Conservation (phyloP, 148 eudicot genomes). For the Talinum fruticosum region DNA sequence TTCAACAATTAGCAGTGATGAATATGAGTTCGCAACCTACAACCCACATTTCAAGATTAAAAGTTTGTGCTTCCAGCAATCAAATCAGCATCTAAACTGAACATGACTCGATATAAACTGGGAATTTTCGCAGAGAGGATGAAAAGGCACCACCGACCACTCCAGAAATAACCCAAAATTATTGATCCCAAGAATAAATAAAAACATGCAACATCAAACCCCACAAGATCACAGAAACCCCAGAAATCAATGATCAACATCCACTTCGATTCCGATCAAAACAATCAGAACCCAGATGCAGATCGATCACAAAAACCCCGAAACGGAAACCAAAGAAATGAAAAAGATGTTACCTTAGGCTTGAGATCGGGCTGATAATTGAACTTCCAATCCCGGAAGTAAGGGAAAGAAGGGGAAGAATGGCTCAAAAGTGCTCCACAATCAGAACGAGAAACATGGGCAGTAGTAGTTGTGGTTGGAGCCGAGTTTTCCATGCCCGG, state of each 20-base stretch:
- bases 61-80: not conserved
- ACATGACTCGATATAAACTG: not conserved
- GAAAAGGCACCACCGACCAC: not conserved
- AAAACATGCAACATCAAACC: not conserved
- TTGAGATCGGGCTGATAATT: conserved; percentile 62
- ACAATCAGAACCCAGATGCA: conserved; percentile 23
- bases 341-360: conserved; percentile 55
- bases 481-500: conserved; percentile 81
- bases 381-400: conserved; percentile 71
- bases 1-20: not conserved
- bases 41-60: conserved; percentile 11
- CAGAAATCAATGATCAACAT: not conserved
- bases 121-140: not conserved
- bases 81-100: not conserved
- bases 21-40: not conserved
- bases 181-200: not conserved
- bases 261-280: conserved; percentile 15
- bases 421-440: conserved; percentile 43
- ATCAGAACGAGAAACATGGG: conserved; percentile 39
- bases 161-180: not conserved
- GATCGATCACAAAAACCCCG: conserved; percentile 16
- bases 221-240: not conserved
- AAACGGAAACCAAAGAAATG: not conserved
- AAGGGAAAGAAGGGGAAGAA: conserved; percentile 53
- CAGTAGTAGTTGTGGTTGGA: conserved; percentile 23